Conservation (phyloP, 768 basidiomycete species). For the Mycena leptocephala region DNA sequence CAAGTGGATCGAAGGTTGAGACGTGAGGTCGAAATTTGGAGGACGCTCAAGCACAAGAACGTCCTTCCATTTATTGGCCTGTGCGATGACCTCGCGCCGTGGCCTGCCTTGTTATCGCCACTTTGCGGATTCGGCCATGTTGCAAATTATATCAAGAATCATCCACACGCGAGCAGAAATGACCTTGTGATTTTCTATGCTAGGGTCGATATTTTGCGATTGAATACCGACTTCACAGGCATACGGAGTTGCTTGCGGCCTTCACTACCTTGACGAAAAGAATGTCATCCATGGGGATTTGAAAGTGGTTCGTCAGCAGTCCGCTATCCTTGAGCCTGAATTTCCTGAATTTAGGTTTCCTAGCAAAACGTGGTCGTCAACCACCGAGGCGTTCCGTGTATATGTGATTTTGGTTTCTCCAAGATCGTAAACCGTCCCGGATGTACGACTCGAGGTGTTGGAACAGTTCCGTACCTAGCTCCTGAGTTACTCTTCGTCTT, state of each 20-base stretch:
- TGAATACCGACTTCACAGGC: neutral
- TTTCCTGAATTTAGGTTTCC: neutral
- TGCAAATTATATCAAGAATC: neutral
- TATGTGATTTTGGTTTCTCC: conserved; percentile 12
- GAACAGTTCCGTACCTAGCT: conserved; percentile 11
- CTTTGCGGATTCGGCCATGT: conserved; percentile 11
- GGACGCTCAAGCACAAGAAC: neutral
- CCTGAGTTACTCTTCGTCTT: conserved; percentile 7
- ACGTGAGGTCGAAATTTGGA: conserved; percentile 12
- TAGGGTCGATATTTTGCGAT: neutral
- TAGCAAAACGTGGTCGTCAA: conserved; percentile 12
- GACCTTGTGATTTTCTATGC: neutral
- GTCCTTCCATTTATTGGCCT: conserved; percentile 19
- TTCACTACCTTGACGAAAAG: conserved; percentile 1
- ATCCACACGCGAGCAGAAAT: neutral
- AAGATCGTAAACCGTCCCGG: conserved; percentile 2
- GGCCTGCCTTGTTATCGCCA: conserved; percentile 6
- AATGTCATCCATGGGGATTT: conserved; percentile 1
- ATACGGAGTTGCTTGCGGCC: neutral
- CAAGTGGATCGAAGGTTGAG: neutral
- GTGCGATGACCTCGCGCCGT: conserved; percentile 10
- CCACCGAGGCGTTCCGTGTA: neutral
- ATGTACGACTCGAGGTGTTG: conserved; percentile 2
- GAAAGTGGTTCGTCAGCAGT: neutral
- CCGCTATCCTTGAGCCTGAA: neutral